Evolutionary conservation across 169 alveolate genomes (phyloP).

Genomic region (Miamiensis avidus): DNA sequence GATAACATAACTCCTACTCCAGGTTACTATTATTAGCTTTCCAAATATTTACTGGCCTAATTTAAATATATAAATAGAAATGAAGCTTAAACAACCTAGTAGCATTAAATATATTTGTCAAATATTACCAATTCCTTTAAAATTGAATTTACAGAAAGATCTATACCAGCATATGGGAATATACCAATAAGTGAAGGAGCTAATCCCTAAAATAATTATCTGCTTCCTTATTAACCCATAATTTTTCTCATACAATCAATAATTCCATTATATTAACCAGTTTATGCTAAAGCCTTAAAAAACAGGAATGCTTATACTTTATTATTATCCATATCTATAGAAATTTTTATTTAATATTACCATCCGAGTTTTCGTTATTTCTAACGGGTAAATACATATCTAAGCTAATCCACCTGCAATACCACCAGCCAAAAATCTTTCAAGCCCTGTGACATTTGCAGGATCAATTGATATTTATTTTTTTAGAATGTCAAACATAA

Average conservation of each 20-base stretch:
- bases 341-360: too few relatives aligned
- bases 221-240: neutral
- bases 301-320: too few relatives aligned
- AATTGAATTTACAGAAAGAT: neutral
- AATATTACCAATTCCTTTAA: neutral
- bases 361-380: constrained; percentile 62
- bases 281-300: constrained; percentile 8
- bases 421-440: constrained; percentile 55
- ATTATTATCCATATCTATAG: too few relatives aligned
- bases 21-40: neutral
- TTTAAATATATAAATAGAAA: too few relatives aligned
- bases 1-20: neutral
- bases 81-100: neutral
- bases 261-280: neutral
- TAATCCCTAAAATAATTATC: neutral
- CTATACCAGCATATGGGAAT: neutral
- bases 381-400: constrained; percentile 59
- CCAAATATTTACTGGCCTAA: neutral
- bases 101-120: too few relatives aligned
- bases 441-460: constrained; percentile 27
- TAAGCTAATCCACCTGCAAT: constrained; percentile 55
- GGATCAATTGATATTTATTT: neutral
- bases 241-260: neutral
- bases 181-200: neutral
- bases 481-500: neutral